Base-by-base conservation (phyloP, 257 asterid genomes). In the Solanum rostratum region DNA sequence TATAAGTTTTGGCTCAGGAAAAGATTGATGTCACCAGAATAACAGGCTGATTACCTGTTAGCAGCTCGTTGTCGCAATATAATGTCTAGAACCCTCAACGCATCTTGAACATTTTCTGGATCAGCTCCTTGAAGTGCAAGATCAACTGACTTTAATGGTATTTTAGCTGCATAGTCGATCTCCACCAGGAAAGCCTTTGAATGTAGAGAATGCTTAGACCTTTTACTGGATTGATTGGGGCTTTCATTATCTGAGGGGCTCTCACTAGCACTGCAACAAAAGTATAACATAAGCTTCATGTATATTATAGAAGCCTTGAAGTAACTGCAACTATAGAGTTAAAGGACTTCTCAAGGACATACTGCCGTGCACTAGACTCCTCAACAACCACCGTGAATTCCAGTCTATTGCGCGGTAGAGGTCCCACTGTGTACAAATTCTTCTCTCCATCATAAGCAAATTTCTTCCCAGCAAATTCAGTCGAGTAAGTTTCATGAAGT, bases 31-130 rank as follows among this genome's bases (percentile, higher is more conserved):
- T 24, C 20, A 81, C 74, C 80, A 30, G 43, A 50, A 71, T 78
- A 84, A 68, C 65, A 49, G 7, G 83, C 24, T 46, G 73, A 19
- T 83, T 89, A 93, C 99, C 98, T 92, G 54, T 90, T 89, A 83
- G 98, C 98, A 84, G 98, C 98, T 86, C 93, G 92, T 85, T 96
- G 99, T 89, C 99, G 91, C 84, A 96, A 85, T 85, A 96, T 88
- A 91, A 90, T 87, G 85, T 95, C 93, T 60, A 96, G 91, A 81
- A 96, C 98, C 90, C 95, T 90, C 85, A 95, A 57, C 54, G 91
- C 93, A 85, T 94, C 98, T 88, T 91, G 96, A 86, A 65, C 91
- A 18, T 89, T 85, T 84, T 90, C 93, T 30, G 84, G 65, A 66
- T 96, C 94, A 83, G 90, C 89, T 85, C 97, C 95, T 90, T 89